Evolutionary conservation across 495 filamentous ascomycete species (phyloP), one percentile per base, ranked within the genome.

Genomic region (Penicillium roqueforti): DNA sequence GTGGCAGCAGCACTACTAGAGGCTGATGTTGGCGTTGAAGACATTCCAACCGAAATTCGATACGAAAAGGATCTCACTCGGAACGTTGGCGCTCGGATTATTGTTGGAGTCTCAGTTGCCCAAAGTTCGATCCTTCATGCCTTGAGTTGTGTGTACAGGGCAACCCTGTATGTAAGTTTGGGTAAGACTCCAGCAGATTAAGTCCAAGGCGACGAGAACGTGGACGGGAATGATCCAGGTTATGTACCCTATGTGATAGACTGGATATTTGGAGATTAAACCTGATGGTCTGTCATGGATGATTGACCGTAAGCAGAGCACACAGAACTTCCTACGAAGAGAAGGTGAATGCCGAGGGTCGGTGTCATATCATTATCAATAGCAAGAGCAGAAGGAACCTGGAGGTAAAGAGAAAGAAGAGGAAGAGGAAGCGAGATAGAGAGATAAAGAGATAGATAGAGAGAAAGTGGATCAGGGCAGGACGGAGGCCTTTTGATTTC

Each of bases 1-100:
- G 64, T 61, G 9, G 63, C 64, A 31, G 63, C 64, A 31, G 61
- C 52, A 39, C 53, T 56, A 32, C 41, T 50, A 3, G 63, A 54
- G 39, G 61, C 48, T 9, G 64, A 47, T n/a, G 64, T 65, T 26
- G 61, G 47, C 20, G 64, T 58, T 25, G 63, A 28, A 20, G 57
- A 34, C 64, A 67, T 67, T 34, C 43, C 38, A 26, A 26, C 14
- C 14, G 11, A 20, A 6, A 14, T 19, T 4, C 10, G 18, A 36
- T 25, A 23, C 7, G 32, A 16, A 9, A 18, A 49, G 42, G 18
- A 26, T 37, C 36, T 4, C n/a, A 18, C 14, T 39, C 22, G 36
- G 16, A n/a, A 45, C 7, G 16, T 19, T n/a, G 25, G 14, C n/a
- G 20, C 42, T 29, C 9, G 8, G 8, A 31, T 29, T 45, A 45